Conservation (phyloP, 1,139 yeast genomes). For the Sugiyamaella castrensis region DNA sequence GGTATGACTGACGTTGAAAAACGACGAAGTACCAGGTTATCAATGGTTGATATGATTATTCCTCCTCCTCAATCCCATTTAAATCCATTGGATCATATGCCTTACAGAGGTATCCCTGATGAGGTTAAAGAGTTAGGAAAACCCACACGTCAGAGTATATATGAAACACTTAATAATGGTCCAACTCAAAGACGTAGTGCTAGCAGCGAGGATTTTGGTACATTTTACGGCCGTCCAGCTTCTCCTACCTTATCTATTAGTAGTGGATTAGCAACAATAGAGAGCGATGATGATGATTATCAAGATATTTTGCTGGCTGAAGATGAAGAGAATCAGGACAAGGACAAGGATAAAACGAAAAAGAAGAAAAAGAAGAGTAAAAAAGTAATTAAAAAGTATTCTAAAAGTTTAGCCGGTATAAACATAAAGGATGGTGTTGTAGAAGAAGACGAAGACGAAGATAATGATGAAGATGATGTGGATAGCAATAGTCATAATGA, state of each 20-base stretch:
- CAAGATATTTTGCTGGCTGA: conserved; percentile 13
- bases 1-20: conserved; percentile 5
- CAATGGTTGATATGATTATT: conserved; percentile 7
- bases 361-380: conserved; percentile 13
- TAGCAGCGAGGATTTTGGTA: not conserved
- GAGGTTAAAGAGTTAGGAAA: conserved; percentile 7
- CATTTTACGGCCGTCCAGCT: conserved; percentile 13
- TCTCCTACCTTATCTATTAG: conserved; percentile 22
- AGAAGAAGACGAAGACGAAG: conserved; percentile 21
- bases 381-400: conserved; percentile 13
- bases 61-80: conserved; percentile 2
- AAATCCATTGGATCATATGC: conserved; percentile 10
- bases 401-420: conserved; percentile 2
- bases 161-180: conserved; percentile 3
- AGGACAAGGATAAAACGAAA: conserved; percentile 2
- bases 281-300: conserved; percentile 24
- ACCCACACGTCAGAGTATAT: conserved; percentile 3
- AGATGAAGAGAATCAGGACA: conserved; percentile 9
- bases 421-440: conserved; percentile 16
- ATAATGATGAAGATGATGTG: conserved; percentile 11
- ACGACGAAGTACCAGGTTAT: conserved; percentile 9
- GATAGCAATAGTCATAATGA: not conserved
- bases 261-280: conserved; percentile 30
- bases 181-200: conserved; percentile 3
- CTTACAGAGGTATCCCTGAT: conserved; percentile 11